A percentile compares a stretch with the other conserved stretches of the same genome.
Evolutionary conservation across 2,329 filamentous ascomycete species (phyloP).

Genomic region (Xylaria sp.): DNA sequence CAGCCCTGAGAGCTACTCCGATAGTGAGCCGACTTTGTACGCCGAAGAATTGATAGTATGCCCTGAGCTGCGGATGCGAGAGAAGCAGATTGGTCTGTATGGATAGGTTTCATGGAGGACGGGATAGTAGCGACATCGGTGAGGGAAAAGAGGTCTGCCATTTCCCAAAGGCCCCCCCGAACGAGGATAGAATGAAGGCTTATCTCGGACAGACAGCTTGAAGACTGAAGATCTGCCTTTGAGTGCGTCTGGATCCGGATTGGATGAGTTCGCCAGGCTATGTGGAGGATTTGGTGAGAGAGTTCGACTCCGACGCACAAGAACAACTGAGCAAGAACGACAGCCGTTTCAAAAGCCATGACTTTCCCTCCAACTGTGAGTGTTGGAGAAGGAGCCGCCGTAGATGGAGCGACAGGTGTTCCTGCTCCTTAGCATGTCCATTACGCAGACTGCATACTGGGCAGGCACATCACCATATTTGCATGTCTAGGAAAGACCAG

Average conservation of each 20-base stretch:
- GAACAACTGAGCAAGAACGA: not conserved
- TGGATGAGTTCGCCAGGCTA: not conserved
- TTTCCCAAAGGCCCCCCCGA: not conserved
- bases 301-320: not conserved
- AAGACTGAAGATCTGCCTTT: not conserved
- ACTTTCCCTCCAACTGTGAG: not conserved
- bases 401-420: not conserved
- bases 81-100: slow-evolving; percentile 10
- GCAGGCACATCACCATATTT: not conserved
- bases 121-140: slow-evolving; percentile 4
- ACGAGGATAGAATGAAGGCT: not conserved
- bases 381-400: not conserved
- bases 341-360: not conserved
- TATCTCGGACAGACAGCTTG: not conserved
- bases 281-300: not conserved
- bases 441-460: not conserved
- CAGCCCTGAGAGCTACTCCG: not conserved
- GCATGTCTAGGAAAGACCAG: slow-evolving; percentile 9
- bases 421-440: not conserved
- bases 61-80: slow-evolving; percentile 9
- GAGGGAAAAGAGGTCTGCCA: slow-evolving; percentile 18
- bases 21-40: slow-evolving; percentile 26
- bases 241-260: not conserved
- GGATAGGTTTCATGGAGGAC: slow-evolving; percentile 8
- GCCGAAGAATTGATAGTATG: slow-evolving; percentile 24